Percentiles rank a stretch among this genome's conserved stretches.
Conservation (phyloP, 1,284 basidiomycete genomes). For the Trametes polyzona region DNA sequence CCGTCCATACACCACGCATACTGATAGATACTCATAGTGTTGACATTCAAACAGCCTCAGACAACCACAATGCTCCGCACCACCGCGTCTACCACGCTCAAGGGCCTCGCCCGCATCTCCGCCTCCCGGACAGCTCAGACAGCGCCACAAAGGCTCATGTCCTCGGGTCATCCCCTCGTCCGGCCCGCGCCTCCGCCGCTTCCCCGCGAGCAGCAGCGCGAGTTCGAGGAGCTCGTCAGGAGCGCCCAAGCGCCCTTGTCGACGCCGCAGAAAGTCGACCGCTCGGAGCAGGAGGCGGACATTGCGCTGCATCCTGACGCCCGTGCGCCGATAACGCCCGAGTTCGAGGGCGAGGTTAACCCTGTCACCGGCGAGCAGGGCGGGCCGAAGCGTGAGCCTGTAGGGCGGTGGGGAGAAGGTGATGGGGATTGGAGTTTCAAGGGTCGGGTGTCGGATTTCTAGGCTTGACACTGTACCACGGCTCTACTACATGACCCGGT, state of each 20-base stretch:
- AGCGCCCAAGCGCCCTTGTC: slow-evolving; percentile 54
- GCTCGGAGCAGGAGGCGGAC: slow-evolving; percentile 40
- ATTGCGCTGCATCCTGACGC: slow-evolving; percentile 70
- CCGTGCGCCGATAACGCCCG: slow-evolving; percentile 55
- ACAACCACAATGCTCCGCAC: slow-evolving; percentile 2
- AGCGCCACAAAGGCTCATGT: slow-evolving; percentile 25
- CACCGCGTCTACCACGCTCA: slow-evolving; percentile 1
- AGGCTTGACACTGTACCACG: slow-evolving; percentile 19
- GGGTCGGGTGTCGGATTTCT: slow-evolving; percentile 83
- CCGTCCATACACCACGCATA: not conserved
- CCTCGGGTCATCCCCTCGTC: slow-evolving; percentile 43
- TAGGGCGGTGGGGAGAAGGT: slow-evolving; percentile 59
- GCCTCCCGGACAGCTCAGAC: not conserved
- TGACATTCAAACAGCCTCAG: not conserved
- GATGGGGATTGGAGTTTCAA: slow-evolving; percentile 85
- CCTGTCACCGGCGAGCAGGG: slow-evolving; percentile 76
- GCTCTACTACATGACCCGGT: not conserved
- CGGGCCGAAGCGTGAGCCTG: slow-evolving; percentile 78
- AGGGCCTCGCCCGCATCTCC: not conserved
- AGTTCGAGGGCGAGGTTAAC: slow-evolving; percentile 76
- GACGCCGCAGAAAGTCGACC: slow-evolving; percentile 21
- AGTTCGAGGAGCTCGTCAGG: slow-evolving; percentile 77
- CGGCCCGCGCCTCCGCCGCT: slow-evolving; percentile 72
- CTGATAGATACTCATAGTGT: not conserved
- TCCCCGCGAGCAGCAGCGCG: slow-evolving; percentile 70